Percentiles rank a stretch among this genome's conserved stretches.
phyloP scores from a whole-genome alignment of 2,329 filamentous ascomycete genomes.

The Colletotrichum trifolii region DNA sequence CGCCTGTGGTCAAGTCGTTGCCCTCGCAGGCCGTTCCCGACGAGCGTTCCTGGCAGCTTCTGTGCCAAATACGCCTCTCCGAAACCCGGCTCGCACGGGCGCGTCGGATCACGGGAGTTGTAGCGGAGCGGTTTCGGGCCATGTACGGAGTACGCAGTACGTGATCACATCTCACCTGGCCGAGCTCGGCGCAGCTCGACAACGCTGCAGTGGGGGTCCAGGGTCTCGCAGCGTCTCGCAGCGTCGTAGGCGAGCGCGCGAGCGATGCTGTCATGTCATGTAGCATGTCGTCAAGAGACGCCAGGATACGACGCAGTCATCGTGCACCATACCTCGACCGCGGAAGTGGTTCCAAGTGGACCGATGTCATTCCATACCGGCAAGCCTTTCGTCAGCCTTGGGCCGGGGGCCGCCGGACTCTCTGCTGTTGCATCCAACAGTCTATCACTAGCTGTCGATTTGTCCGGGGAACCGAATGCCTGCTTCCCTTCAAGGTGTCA shows the following conservation, averaged over 20 bases:
- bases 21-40: conserved; percentile 10
- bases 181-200: background rate
- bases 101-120: conserved; percentile 17
- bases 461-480: conserved; percentile 4
- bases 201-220: conserved; percentile 18
- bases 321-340: background rate
- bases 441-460: conserved; percentile 1
- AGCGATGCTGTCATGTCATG: background rate
- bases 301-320: background rate
- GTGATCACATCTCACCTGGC: background rate
- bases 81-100: conserved; percentile 20
- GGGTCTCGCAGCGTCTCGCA: conserved; percentile 21
- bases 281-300: conserved; percentile 13
- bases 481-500: background rate
- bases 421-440: background rate
- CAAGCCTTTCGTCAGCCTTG: background rate
- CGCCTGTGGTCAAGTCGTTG: conserved; percentile 10
- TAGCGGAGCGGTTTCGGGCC: background rate
- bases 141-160: background rate
- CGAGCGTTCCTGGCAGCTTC: conserved; percentile 29
- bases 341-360: conserved; percentile 4
- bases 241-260: conserved; percentile 9
- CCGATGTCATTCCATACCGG: conserved; percentile 10
- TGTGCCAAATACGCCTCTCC: conserved; percentile 24
- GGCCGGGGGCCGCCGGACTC: no score